Conservation (phyloP, 192 early-diverging fungal species). For the Dimargaris xerosporica region DNA sequence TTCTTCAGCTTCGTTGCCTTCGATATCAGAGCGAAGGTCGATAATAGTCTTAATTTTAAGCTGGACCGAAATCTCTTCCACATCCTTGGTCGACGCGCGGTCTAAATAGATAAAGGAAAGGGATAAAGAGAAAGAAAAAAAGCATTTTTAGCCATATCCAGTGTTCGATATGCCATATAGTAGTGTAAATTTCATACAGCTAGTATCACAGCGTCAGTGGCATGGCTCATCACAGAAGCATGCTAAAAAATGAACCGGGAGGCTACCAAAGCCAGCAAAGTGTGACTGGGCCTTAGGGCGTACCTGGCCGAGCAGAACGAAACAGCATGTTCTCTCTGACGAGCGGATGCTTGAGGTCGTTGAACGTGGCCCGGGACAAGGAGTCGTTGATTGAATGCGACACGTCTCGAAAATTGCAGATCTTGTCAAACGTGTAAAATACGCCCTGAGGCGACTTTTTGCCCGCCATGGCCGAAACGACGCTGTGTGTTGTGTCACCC, state of each 20-base stretch:
- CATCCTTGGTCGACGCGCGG: not conserved
- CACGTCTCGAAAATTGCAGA: conserved; percentile 11
- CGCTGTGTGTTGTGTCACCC: no score
- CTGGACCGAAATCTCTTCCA: not conserved
- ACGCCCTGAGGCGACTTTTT: no score
- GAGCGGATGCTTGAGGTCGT: not conserved
- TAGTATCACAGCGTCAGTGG: not conserved
- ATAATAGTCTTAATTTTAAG: conserved; percentile 1
- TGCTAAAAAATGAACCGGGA: not conserved
- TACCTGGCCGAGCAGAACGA: conserved; percentile 2
- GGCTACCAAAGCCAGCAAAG: not conserved
- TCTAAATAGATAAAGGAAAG: not conserved
- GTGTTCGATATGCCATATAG: not conserved
- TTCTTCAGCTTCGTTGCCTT: not conserved
- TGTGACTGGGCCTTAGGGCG: not conserved
- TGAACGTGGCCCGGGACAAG: not conserved
- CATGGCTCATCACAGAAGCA: not conserved
- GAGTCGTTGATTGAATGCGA: not conserved
- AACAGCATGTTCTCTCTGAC: not conserved
- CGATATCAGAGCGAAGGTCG: conserved; percentile 7
- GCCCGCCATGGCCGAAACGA: no score
- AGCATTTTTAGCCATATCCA: not conserved
- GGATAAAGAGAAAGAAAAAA: not conserved
- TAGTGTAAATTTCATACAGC: not conserved
- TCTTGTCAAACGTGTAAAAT: not conserved